Evolutionary conservation across 139 green algal genomes (phyloP), one percentile per base, ranked within the genome.

Genomic region (Diplosphaera chodatii): DNA sequence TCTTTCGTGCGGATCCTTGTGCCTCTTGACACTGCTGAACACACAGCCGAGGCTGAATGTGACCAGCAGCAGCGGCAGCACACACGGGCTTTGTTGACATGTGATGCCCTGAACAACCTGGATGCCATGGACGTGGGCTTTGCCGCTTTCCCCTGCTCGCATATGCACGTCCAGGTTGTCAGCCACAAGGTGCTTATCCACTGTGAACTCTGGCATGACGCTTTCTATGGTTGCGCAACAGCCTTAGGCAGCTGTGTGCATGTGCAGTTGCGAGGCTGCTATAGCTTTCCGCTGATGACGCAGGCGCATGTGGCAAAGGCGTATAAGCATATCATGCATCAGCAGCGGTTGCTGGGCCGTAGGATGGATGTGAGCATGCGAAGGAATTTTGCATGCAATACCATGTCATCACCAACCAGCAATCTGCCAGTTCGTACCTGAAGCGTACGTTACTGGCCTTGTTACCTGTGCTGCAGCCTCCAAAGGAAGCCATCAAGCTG

Each of bases 181-280:
- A n/a, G 48, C 48, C 48, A 59, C 48, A 59, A 59, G 48, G 48
- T 59, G 48, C n/a, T n/a, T n/a, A n/a, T n/a, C n/a, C n/a, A n/a
- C n/a, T n/a, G n/a, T n/a, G n/a, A n/a, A n/a, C n/a, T n/a, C n/a
- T n/a, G n/a, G n/a, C n/a, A n/a, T n/a, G n/a, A n/a, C n/a, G n/a
- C n/a, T n/a, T n/a, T n/a, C n/a, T n/a, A n/a, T n/a, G n/a, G n/a
- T n/a, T n/a, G n/a, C n/a, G n/a, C n/a, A n/a, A n/a, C n/a, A n/a
- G n/a, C n/a, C n/a, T n/a, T n/a, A n/a, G n/a, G n/a, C n/a, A n/a
- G n/a, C n/a, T n/a, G n/a, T n/a, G n/a, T n/a, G n/a, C n/a, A n/a
- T n/a, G n/a, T n/a, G n/a, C n/a, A n/a, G n/a, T n/a, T n/a, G n/a
- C n/a, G n/a, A n/a, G n/a, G n/a, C n/a, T n/a, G n/a, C n/a, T n/a